Evolutionary conservation across 169 alveolate species (phyloP).

Genomic region (Neospora caninum): DNA sequence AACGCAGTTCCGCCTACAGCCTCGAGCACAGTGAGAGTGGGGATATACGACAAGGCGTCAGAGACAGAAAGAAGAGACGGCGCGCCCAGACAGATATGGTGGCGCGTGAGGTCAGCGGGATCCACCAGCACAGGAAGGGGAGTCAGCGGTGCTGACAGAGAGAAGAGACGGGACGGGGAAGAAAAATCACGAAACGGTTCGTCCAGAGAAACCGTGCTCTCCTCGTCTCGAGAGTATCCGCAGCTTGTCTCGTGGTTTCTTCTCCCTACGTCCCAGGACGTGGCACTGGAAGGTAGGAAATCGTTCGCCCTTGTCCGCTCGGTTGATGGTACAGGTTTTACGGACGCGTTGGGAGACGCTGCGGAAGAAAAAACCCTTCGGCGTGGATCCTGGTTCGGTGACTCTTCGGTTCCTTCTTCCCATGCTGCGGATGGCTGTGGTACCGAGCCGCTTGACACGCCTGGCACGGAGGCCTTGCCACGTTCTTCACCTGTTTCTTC

Average conservation of each 20-base stretch:
- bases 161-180: not conserved
- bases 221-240: too few relatives aligned
- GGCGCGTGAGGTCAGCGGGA: slow-evolving; percentile 52
- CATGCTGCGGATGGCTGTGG: not conserved
- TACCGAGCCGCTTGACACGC: not conserved
- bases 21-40: slow-evolving; percentile 41
- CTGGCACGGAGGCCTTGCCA: not conserved
- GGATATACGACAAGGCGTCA: slow-evolving; percentile 43
- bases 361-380: too few relatives aligned
- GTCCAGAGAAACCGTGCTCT: too few relatives aligned
- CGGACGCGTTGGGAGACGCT: too few relatives aligned
- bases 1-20: not conserved
- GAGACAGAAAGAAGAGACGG: slow-evolving; percentile 51
- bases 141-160: not conserved
- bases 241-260: too few relatives aligned
- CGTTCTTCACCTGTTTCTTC: not conserved
- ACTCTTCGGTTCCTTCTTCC: too few relatives aligned
- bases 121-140: slow-evolving; percentile 55
- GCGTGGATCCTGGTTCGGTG: too few relatives aligned
- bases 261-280: too few relatives aligned
- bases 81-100: slow-evolving; percentile 50
- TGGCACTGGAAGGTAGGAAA: too few relatives aligned
- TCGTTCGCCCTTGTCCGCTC: too few relatives aligned
- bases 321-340: too few relatives aligned
- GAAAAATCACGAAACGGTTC: not conserved